phyloP scores from a whole-genome alignment of 805 yeast genomes.

The Zygosaccharomyces gambellarensis region DNA sequence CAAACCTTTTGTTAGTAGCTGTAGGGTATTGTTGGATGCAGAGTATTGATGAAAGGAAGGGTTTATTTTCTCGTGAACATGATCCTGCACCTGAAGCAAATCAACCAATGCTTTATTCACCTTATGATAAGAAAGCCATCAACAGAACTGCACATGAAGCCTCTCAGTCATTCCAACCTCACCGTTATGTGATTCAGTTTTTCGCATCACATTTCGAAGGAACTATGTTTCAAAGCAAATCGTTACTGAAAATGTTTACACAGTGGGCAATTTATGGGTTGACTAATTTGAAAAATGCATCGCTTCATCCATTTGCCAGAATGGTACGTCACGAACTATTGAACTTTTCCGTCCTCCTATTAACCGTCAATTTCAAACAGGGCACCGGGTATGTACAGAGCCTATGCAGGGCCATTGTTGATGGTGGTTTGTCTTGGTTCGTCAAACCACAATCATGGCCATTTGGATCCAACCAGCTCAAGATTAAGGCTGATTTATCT shows the following conservation, averaged over 20 bases:
- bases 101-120: constrained; percentile 81
- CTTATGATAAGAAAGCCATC: constrained; percentile 62
- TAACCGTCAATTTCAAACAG: constrained; percentile 50
- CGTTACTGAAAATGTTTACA: constrained; percentile 64
- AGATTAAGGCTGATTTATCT: constrained; percentile 62
- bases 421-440: constrained; percentile 79
- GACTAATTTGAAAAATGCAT: constrained; percentile 48
- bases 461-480: constrained; percentile 74
- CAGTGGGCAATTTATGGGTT: constrained; percentile 55
- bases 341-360: constrained; percentile 59
- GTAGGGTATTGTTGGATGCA: constrained; percentile 65
- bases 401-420: constrained; percentile 47
- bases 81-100: constrained; percentile 60
- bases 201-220: constrained; percentile 78
- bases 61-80: constrained; percentile 54
- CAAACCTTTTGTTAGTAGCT: constrained; percentile 61
- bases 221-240: constrained; percentile 64
- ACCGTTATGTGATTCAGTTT: constrained; percentile 59
- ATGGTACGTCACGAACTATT: constrained; percentile 69
- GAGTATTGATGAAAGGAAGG: constrained; percentile 53
- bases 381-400: constrained; percentile 41
- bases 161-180: constrained; percentile 55
- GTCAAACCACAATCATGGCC: constrained; percentile 60
- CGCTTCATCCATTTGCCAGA: constrained; percentile 80
- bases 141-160: constrained; percentile 49